These are phyloP conservation scores for Phytophthora tubulina DNA, from an alignment of 352 stramenopile species.

Conservation along the genomic window DNA sequence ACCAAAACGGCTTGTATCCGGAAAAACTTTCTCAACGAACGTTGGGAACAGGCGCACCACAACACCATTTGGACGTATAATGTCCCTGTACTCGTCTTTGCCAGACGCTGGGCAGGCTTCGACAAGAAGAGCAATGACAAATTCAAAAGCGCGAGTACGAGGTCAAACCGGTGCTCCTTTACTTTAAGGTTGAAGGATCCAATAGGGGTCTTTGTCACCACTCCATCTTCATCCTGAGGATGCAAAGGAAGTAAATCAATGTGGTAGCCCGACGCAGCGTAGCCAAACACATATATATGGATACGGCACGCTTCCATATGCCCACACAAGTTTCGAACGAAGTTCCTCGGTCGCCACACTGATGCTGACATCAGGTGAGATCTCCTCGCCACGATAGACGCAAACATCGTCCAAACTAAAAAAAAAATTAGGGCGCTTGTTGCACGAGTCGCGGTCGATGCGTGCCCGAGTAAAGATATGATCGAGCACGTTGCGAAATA, in stretches of 20 bases:
- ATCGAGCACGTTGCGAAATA: conserved; percentile 21
- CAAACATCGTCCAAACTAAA: conserved; percentile 29
- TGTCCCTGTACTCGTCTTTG: conserved; percentile 15
- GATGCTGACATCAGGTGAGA: conserved; percentile 21
- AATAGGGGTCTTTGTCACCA: conserved; percentile 11
- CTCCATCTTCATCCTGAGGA: not conserved
- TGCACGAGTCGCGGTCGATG: conserved; percentile 20
- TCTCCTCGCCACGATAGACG: conserved; percentile 27
- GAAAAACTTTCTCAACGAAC: conserved; percentile 22
- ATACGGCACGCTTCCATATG: conserved; percentile 23
- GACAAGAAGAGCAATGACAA: conserved; percentile 31
- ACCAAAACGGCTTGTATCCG: conserved; percentile 11
- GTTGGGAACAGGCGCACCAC: conserved; percentile 17
- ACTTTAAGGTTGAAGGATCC: conserved; percentile 25
- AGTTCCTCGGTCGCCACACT: conserved; percentile 7
- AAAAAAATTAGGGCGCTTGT: conserved; percentile 21
- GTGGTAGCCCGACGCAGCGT: conserved; percentile 25
- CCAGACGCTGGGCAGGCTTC: conserved; percentile 16
- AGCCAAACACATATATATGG: conserved; percentile 17
- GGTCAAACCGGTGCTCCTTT: conserved; percentile 12
- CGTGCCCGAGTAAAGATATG: conserved; percentile 16
- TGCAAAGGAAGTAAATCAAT: conserved; percentile 14
- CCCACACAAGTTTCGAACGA: conserved; percentile 20
- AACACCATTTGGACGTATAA: conserved; percentile 13
- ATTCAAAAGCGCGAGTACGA: conserved; percentile 30